Base-by-base conservation (phyloP, 1,139 yeast genomes). In the Lodderomyces theae region DNA sequence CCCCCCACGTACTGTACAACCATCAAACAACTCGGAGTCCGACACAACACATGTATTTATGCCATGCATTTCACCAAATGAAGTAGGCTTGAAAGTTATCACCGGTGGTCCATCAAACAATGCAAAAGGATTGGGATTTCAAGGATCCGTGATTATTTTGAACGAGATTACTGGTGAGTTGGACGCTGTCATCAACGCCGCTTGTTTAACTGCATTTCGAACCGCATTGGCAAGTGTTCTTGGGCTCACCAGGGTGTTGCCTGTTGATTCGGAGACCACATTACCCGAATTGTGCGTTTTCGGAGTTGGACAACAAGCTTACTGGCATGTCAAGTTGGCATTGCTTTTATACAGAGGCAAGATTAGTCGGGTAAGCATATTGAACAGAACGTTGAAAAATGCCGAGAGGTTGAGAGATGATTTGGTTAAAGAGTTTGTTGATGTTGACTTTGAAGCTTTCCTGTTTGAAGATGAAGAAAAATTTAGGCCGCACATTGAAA, bases 221-320 rank as follows among this genome's bases (percentile, higher is more conserved):
- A 82, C 89, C 1, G 87, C 87, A 0, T 61, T 82, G 46, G 79
- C 82, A 19, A 71, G 79, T 23, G 64, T 75, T 7, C 55, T 80
- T 13, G 77, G 79, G 0, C 55, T 80, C 45, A 60, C 60, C 10
- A 69, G 65, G 40, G 64, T 63, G 2, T 29, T 40, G 17, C 15
- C 22, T 15, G 58, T 74, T 30, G 46, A 45, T 5, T 32, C 33
- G 5, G 32, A 40, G 5, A 40, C 48, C 5, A 43, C 60, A 6
- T 47, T 59, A 10, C 61, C 65, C 0, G 61, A 58, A 35, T 29
- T 75, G 30, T 52, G 71, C 9, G 79, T 75, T 1, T 78, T 77
- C 55, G 89, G 89, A 0, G 77, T 78, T n/a, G 88, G 89, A 0
- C 66, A 71, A 21, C 88, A 82, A 54, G 83, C 83, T 0, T 72